Evolutionary conservation across 2,329 filamentous ascomycete species (phyloP).

Genomic region (Neopestalotiopsis sp.): DNA sequence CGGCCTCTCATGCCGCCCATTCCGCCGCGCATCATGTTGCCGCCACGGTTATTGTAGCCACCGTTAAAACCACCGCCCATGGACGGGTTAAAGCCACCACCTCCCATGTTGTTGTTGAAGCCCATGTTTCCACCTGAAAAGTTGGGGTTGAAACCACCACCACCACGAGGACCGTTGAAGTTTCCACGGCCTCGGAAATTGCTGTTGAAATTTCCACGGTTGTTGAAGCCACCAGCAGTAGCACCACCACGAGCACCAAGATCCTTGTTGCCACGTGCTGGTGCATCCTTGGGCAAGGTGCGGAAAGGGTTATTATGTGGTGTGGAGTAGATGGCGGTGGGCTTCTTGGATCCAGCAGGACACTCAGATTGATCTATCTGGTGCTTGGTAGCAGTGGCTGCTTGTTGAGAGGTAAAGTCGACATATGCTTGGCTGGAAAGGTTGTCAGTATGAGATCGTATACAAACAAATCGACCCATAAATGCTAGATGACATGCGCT

Average conservation of each 20-base stretch:
- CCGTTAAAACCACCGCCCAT: slow-evolving; percentile 37
- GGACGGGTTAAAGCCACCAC: slow-evolving; percentile 36
- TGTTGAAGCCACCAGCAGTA: slow-evolving; percentile 55
- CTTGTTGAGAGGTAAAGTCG: slow-evolving; percentile 83
- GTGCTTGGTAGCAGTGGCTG: slow-evolving; percentile 84
- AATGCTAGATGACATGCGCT: no score
- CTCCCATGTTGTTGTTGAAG: slow-evolving; percentile 35
- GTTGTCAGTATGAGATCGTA: neutral
- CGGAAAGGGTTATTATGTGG: slow-evolving; percentile 86
- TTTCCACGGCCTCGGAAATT: slow-evolving; percentile 29
- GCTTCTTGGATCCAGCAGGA: slow-evolving; percentile 69
- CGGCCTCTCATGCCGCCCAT: slow-evolving; percentile 38
- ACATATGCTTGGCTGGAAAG: slow-evolving; percentile 74
- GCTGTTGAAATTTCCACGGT: slow-evolving; percentile 31
- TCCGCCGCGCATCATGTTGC: slow-evolving; percentile 39
- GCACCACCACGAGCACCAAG: slow-evolving; percentile 56
- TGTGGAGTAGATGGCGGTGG: slow-evolving; percentile 76
- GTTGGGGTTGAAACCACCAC: slow-evolving; percentile 39
- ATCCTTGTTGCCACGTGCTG: slow-evolving; percentile 70
- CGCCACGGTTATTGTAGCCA: slow-evolving; percentile 36
- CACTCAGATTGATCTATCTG: slow-evolving; percentile 72
- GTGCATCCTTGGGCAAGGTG: slow-evolving; percentile 87
- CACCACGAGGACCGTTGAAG: slow-evolving; percentile 31
- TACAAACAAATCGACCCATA: no score
- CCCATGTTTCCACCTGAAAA: slow-evolving; percentile 36